Conservation (phyloP, 2,329 filamentous ascomycete species). For the Chaetoscypha palmicola region DNA sequence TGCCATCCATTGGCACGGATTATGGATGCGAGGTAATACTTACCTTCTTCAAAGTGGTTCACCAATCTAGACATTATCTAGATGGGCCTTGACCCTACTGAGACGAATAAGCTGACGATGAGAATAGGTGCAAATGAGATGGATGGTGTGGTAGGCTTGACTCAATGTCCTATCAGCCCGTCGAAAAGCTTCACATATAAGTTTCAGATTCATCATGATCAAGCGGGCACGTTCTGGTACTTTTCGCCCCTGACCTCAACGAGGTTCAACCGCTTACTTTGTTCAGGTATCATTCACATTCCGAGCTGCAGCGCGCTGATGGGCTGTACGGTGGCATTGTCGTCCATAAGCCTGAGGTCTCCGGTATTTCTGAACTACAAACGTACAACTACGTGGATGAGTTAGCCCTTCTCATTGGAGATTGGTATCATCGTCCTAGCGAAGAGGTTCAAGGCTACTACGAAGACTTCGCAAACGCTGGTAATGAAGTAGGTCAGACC, state of each 20-base stretch:
- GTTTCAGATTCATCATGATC: constrained; percentile 10
- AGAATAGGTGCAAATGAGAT: constrained; percentile 21
- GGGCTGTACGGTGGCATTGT: constrained; percentile 40
- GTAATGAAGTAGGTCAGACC: constrained; percentile 32
- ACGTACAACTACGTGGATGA: constrained; percentile 33
- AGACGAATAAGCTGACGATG: background rate
- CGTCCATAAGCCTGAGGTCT: constrained; percentile 32
- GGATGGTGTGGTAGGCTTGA: constrained; percentile 16
- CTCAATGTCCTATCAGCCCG: constrained; percentile 10
- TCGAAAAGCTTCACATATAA: constrained; percentile 12
- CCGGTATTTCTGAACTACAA: constrained; percentile 16
- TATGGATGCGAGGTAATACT: constrained; percentile 16
- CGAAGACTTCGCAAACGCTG: constrained; percentile 35
- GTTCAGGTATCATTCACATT: constrained; percentile 42
- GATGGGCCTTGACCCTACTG: no score
- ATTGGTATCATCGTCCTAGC: constrained; percentile 41
- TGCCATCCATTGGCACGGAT: constrained; percentile 39
- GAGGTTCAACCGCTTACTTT: no score
- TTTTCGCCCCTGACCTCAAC: no score
- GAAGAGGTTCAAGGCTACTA: constrained; percentile 37
- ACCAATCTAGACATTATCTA: no score
- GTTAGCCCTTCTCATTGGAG: constrained; percentile 38
- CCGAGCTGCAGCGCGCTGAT: constrained; percentile 36
- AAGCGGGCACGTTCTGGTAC: constrained; percentile 17
- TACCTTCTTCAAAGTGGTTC: background rate